Percentiles rank a stretch among this genome's conserved stretches.
Conservation (phyloP, 2,329 filamentous ascomycete genomes). For the Cytospora leucostoma region DNA sequence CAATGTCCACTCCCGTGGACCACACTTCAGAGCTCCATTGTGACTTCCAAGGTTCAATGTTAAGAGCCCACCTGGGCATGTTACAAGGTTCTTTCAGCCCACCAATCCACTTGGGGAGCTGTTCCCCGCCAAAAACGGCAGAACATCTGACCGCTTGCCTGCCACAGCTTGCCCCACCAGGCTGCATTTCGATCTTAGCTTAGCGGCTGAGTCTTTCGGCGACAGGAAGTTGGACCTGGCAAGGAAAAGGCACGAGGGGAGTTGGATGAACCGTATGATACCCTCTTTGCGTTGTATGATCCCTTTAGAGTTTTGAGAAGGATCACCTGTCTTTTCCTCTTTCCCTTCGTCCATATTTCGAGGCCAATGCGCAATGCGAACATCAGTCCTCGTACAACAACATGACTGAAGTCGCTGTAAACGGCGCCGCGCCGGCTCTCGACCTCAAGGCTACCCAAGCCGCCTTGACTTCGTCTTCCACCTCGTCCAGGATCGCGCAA, state of each 20-base stretch:
- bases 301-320: slow-evolving; percentile 7
- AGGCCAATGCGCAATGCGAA: slow-evolving; percentile 38
- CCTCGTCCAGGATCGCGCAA: slow-evolving; percentile 54
- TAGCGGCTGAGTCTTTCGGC: slow-evolving; percentile 27
- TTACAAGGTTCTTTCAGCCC: neutral
- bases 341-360: slow-evolving; percentile 6
- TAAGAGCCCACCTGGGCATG: too few species aligned
- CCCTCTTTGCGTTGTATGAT: slow-evolving; percentile 19
- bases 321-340: slow-evolving; percentile 9
- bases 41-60: too few species aligned
- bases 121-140: slow-evolving; percentile 25
- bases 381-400: slow-evolving; percentile 38
- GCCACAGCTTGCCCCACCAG: slow-evolving; percentile 28
- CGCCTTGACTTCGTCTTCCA: slow-evolving; percentile 64
- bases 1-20: too few species aligned
- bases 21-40: too few species aligned
- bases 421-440: slow-evolving; percentile 44
- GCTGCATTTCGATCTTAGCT: slow-evolving; percentile 1
- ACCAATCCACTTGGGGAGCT: slow-evolving; percentile 10
- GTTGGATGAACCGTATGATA: slow-evolving; percentile 21
- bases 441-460: slow-evolving; percentile 53
- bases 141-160: slow-evolving; percentile 32
- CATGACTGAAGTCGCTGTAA: slow-evolving; percentile 53
- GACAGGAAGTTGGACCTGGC: slow-evolving; percentile 17
- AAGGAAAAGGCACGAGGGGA: slow-evolving; percentile 13